phyloP scores from a whole-genome alignment of 768 basidiomycete species.

The Kwoniella sp. region DNA sequence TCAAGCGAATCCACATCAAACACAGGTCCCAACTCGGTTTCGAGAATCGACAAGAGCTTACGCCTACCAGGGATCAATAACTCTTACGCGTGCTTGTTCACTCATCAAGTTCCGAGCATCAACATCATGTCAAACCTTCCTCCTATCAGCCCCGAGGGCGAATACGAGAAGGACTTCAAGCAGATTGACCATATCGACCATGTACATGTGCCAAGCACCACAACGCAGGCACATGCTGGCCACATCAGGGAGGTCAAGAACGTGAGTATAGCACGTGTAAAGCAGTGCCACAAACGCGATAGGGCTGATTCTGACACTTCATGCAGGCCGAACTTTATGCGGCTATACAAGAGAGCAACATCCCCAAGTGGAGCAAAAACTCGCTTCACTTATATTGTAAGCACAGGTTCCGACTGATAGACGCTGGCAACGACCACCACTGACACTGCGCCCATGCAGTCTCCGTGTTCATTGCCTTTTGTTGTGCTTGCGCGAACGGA shows the following conservation, averaged over 20 bases:
- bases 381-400: constrained; percentile 28
- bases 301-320: neutral
- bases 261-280: constrained; percentile 3
- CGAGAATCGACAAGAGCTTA: neutral
- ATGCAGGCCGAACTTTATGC: constrained; percentile 27
- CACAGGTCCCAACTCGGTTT: neutral
- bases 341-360: constrained; percentile 26
- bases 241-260: constrained; percentile 19
- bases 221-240: constrained; percentile 3
- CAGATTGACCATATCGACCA: neutral
- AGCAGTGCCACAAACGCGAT: neutral
- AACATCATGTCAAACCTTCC: neutral
- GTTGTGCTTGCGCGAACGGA: constrained; percentile 36
- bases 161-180: constrained; percentile 25
- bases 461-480: constrained; percentile 31
- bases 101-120: neutral
- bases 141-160: neutral
- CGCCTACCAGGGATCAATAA: too few relatives aligned
- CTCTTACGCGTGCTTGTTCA: neutral
- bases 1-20: neutral
- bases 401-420: neutral
- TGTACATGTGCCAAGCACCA: constrained; percentile 3
- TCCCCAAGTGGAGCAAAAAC: constrained; percentile 24
- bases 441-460: constrained; percentile 12
- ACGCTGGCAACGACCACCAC: neutral